Evolutionary conservation across 805 yeast genomes (phyloP), one percentile per base, ranked within the genome.

Genomic region (Maudiozyma saulgeensis): DNA sequence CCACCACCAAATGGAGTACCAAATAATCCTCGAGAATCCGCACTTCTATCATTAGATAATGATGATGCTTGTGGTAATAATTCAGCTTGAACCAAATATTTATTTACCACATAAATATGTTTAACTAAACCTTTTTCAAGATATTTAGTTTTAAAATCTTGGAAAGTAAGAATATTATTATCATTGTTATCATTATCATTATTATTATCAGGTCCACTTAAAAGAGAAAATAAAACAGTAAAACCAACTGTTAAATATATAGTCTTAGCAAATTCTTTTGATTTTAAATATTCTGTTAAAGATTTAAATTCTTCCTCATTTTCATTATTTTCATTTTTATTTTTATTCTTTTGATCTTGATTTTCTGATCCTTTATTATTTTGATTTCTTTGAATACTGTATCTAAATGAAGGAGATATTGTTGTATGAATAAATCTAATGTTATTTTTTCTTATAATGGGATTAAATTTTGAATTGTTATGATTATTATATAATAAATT

Each of bases 121-220:
- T 82, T 80, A 37, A 90, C 96, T 45, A 81, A 74, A 4, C 96
- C 95, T 56, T 79, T 79, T 53, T 84, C 87, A 31, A 90, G 70
- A 56, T 84, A 82, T 50, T 82, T 79, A n/a, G 82, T 74, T 64
- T 84, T 84, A 73, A 90, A 89, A 61, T 87, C 95, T 69, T 87
- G 96, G 73, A 82, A 84, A 1, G 90, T 75, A 44, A 79, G 59
- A 9, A 63, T 62, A 25, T 19, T 39, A 38, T 47, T 47, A 5
- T 43, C 31, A 37, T 44, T 43, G 5, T 62, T 56, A 16, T 21
- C 23, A 21, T 53, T 46, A 35, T 53, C 51, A 21, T 63, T 66
- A 5, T 57, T 55, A 31, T 45, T 45, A 15, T 52, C 28, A 2
- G 56, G 38, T 3, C 56, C 48, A 4, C 67, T 59, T 32, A 69